Base-by-base conservation (phyloP, 2,329 filamentous ascomycete species). In the Fusarium devonianum region DNA sequence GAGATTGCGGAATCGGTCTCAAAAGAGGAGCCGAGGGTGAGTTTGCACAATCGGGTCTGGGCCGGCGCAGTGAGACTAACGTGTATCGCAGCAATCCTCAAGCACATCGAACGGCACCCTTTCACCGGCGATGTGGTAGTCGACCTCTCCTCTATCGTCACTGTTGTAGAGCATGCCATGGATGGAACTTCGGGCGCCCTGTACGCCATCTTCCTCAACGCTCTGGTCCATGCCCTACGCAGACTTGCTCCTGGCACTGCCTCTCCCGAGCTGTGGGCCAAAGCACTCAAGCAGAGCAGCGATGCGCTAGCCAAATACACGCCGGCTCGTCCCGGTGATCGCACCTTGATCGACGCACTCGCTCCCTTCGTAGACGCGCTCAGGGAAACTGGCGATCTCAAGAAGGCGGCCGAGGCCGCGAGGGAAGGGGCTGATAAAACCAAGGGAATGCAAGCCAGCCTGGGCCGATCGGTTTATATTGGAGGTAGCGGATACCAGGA, bases 311-410 rank as follows among this genome's bases (percentile, higher is more conserved):
- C 80, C 25, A 88, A 81, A 67, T 97, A 97, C 72, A 99, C 94
- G 2, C 92, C 93, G 1, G 94, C 94, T 1, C 85, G 87, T 42
- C 88, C 88, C 0, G 94, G 94, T 19, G 94, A 99, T 69, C 82
- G 94, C 39, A 99, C 94, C 0, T 76, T 97, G 25, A 83, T 97
- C 23, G 94, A 99, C 72, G 92, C 93, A 2, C 77, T 99, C 38
- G 83, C 89, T 55, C 94, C 94, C 2, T 99, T 97, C 68, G 86
- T 95, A 40, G 82, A 90, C 32, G 83, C 80, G 3, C 79, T 97
- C 3, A 78, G 74, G 6, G 72, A 81, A 65, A 86, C 85, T 1
- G 83, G 83, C 11, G 83, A 89, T 67, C 70, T 94, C 14, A 80
- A 83, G 58, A 78, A 85, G 67, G 92, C 94, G 7, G 91, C 90